Evolutionary conservation across 164 flowering plant genomes (phyloP), one percentile per base, ranked within the genome.

Genomic region (Euptelea pleiosperma): DNA sequence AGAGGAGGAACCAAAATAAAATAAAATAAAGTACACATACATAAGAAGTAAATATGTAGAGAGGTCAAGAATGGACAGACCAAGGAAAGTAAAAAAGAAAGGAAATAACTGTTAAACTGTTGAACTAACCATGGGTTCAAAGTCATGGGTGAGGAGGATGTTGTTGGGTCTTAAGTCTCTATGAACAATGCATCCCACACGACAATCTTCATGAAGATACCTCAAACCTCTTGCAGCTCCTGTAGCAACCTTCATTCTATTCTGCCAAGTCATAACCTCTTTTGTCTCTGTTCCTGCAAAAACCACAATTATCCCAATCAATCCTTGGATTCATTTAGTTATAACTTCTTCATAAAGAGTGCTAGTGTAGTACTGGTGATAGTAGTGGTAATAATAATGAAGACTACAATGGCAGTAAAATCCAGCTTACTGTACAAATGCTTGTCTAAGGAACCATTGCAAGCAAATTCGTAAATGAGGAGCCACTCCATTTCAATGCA

Each of bases 121-220:
- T 24, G 52, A 51, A 60, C 58, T 61, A 16, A 77, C 79, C 74
- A 79, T 64, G 53, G 83, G 75, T 53, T 74, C 79, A 49, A 74
- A 79, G 35, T 77, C 83, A 61, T 74, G 83, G 7, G 81, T 77
- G 53, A 79, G 68, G 49, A 76, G 80, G 47, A 79, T 71, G 61
- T 79, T 79, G 67, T 59, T 71, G 12, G 83, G 79, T 41, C 77
- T 63, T 18, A 79, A 62, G 45, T 79, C 81, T 60, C 77, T 75
- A 25, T 79, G 83, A 11, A 77, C 63, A 16, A 79, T 70, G 58
- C 83, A 79, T 1, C 84, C 81, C 16, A 77, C 81, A 11, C 81
- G 62, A 37, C 84, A 79, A 60, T 77, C 81, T 62, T 79, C 81
- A 29, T 79, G 84, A 46, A 79, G 74, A 61, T 77, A 77, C 44